These are phyloP conservation scores for Mycena rebaudengoi DNA, from an alignment of 768 basidiomycete species.

Conservation along the genomic window DNA sequence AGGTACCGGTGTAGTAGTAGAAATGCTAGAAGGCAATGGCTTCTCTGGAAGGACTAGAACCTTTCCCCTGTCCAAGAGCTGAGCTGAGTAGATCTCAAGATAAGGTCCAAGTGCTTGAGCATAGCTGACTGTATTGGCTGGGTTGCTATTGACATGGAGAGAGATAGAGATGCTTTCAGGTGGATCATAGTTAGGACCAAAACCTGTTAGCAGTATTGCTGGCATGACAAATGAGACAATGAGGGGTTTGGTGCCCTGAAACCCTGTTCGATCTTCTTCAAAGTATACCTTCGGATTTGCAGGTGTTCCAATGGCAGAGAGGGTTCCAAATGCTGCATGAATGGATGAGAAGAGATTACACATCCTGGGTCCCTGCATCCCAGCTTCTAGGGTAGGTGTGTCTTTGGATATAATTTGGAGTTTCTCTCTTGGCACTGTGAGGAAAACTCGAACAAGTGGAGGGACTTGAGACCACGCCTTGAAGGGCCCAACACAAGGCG, in stretches of 20 bases:
- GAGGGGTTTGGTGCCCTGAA: conserved; percentile 14
- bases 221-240: conserved; percentile 15
- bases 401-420: neutral
- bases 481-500: conserved; percentile 27
- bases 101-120: conserved; percentile 4
- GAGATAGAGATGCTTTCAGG: conserved; percentile 1
- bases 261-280: conserved; percentile 27
- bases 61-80: conserved; percentile 4
- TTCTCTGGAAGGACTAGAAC: conserved; percentile 14
- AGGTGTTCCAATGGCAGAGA: conserved; percentile 21
- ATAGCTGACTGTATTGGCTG: neutral
- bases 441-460: conserved; percentile 21
- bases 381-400: conserved; percentile 19
- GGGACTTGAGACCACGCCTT: conserved; percentile 19
- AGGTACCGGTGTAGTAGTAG: neutral
- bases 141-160: conserved; percentile 11
- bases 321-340: conserved; percentile 24
- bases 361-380: conserved; percentile 14
- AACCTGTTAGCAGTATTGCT: conserved; percentile 3
- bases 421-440: conserved; percentile 27
- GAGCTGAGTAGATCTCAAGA: conserved; percentile 6
- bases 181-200: conserved; percentile 3
- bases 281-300: conserved; percentile 20
- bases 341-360: conserved; percentile 25
- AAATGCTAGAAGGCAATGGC: conserved; percentile 3